A percentile compares a stretch with the other conserved stretches of the same genome.
These are phyloP conservation scores for Adansonia madagascariensis DNA, from an alignment of 441 rosid species.

Conservation along the genomic window DNA sequence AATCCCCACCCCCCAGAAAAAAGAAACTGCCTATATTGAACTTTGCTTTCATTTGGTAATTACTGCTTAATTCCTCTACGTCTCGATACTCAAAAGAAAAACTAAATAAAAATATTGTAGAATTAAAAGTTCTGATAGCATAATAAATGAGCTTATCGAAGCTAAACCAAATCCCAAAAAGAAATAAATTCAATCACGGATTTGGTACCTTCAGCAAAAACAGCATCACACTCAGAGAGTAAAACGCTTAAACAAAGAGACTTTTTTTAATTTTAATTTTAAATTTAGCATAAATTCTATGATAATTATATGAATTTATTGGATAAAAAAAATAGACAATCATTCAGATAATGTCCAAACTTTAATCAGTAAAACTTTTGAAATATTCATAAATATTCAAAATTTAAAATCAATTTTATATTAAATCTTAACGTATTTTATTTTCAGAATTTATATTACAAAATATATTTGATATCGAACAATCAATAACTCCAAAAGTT, in stretches of 20 bases:
- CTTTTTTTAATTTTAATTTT: no score
- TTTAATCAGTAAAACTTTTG: no score
- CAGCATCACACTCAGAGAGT: constrained; percentile 1
- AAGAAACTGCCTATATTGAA: no score
- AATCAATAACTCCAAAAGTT: background rate
- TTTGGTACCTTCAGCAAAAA: constrained; percentile 41
- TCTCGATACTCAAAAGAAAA: background rate
- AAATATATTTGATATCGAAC: no score
- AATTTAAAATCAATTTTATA: no score
- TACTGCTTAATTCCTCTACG: background rate
- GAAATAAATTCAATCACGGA: constrained; percentile 21
- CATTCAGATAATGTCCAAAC: no score
- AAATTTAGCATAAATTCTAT: no score
- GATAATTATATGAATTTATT: background rate
- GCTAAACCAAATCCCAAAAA: constrained; percentile 5
- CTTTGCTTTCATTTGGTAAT: background rate
- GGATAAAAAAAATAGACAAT: no score
- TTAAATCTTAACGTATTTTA: no score
- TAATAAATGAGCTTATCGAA: background rate
- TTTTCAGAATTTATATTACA: no score
- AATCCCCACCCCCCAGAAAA: background rate
- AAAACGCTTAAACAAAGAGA: background rate
- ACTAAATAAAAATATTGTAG: background rate
- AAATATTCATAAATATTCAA: no score
- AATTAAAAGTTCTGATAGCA: background rate